Evolutionary conservation across 2,329 filamentous ascomycete species (phyloP).

Genomic region (Xylaria sp.): DNA sequence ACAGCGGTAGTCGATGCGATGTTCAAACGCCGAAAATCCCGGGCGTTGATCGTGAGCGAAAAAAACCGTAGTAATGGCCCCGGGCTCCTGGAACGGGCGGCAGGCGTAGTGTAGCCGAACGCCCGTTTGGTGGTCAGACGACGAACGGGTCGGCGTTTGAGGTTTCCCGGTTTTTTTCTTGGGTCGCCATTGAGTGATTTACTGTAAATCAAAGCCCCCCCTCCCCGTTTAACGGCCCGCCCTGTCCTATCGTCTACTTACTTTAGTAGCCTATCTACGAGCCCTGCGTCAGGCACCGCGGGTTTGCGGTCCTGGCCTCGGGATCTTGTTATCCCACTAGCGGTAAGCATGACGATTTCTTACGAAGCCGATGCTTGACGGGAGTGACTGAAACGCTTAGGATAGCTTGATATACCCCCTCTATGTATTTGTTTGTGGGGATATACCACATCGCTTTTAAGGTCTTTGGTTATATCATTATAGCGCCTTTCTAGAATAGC

Average conservation of each 20-base stretch:
- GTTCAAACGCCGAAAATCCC: background rate
- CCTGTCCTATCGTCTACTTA: background rate
- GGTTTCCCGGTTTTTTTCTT: background rate
- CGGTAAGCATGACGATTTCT: background rate
- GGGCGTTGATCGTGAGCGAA: background rate
- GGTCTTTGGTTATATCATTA: too few relatives aligned
- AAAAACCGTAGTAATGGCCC: slow-evolving; percentile 1
- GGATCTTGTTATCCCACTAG: too few relatives aligned
- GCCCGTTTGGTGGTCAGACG: slow-evolving; percentile 3
- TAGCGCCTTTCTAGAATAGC: background rate
- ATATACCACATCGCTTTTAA: background rate
- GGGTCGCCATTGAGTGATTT: background rate
- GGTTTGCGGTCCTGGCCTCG: too few relatives aligned
- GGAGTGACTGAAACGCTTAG: background rate
- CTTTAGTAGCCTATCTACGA: too few relatives aligned
- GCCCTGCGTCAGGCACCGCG: too few relatives aligned
- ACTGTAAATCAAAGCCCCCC: too few relatives aligned
- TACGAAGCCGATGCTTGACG: background rate
- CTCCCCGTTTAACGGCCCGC: background rate
- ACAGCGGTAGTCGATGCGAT: background rate
- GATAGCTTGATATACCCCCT: background rate
- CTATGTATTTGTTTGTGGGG: background rate
- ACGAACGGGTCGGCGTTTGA: background rate
- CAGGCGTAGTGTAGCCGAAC: background rate
- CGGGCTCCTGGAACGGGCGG: background rate